Evolutionary conservation across 768 basidiomycete species (phyloP).

Genomic region (Termitomyces sp.): DNA sequence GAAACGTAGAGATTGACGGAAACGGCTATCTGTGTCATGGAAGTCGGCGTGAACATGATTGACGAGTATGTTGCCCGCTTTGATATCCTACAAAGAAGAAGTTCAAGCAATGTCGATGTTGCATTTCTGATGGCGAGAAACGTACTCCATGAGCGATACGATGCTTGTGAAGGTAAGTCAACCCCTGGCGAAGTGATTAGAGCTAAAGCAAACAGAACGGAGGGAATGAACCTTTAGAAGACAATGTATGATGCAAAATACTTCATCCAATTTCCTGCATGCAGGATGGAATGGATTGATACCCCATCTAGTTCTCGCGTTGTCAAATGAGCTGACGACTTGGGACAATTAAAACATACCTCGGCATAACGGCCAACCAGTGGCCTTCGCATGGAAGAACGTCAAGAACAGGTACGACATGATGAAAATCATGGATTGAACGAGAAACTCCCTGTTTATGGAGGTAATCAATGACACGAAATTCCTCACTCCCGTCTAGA

Average conservation of each 20-base stretch:
- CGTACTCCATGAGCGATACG: slow-evolving; percentile 18
- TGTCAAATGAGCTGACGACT: neutral
- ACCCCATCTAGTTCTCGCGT: neutral
- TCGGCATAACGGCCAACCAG: slow-evolving; percentile 25
- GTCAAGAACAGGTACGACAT: slow-evolving; percentile 6
- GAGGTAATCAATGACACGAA: neutral
- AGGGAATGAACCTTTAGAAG: slow-evolving; percentile 12
- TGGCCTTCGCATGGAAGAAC: slow-evolving; percentile 16
- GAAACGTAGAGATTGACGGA: slow-evolving; percentile 1
- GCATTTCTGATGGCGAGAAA: slow-evolving; percentile 9
- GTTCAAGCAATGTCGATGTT: neutral
- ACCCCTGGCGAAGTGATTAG: slow-evolving; percentile 5
- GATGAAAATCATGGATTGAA: neutral
- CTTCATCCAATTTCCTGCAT: neutral
- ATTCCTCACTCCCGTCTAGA: neutral
- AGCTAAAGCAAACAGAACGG: neutral
- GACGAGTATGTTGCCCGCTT: slow-evolving; percentile 13
- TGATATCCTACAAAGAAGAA: slow-evolving; percentile 10
- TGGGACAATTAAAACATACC: slow-evolving; percentile 5
- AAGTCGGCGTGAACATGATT: slow-evolving; percentile 9
- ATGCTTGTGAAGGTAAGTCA: slow-evolving; percentile 14
- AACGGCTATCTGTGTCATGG: neutral
- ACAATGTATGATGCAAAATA: neutral
- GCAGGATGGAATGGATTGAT: neutral
- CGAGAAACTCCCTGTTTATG: neutral